Evolutionary conservation across 2,329 filamentous ascomycete genomes (phyloP).

Genomic region (Pseudogymnoascus sp.): DNA sequence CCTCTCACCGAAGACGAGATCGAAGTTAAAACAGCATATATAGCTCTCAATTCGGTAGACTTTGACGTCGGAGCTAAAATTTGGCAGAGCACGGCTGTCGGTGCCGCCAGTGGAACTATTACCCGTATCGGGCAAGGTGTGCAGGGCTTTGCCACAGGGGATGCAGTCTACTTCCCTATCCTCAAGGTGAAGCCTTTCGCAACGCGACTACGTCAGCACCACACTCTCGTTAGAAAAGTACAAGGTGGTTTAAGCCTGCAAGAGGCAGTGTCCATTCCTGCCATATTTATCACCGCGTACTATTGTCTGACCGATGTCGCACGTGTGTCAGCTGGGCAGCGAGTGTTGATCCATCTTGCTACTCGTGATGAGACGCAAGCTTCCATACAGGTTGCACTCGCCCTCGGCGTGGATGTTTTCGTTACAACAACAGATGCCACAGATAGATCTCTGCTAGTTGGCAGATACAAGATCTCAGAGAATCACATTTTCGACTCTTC

Average conservation of each 20-base stretch:
- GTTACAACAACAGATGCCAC: conserved; percentile 29
- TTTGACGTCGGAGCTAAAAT: not conserved
- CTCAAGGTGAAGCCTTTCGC: not conserved
- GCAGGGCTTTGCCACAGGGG: conserved; percentile 20
- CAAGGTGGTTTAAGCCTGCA: too few relatives aligned
- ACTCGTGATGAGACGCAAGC: conserved; percentile 19
- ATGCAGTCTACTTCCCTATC: too few relatives aligned
- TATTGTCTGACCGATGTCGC: conserved; percentile 37
- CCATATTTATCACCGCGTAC: conserved; percentile 36
- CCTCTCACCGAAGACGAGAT: conserved; percentile 10
- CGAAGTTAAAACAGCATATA: conserved; percentile 2
- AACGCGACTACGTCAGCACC: conserved; percentile 13
- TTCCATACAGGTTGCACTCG: conserved; percentile 27
- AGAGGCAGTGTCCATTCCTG: conserved; percentile 33
- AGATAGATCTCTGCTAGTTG: too few relatives aligned
- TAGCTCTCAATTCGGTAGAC: not conserved
- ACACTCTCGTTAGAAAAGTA: conserved; percentile 21
- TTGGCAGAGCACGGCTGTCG: not conserved
- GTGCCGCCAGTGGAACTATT: not conserved
- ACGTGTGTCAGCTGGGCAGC: conserved; percentile 29
- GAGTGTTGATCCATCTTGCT: conserved; percentile 20
- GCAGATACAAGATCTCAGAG: not conserved
- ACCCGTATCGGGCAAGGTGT: not conserved
- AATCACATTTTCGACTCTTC: conserved; percentile 24
- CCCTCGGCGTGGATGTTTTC: conserved; percentile 32